These are phyloP conservation scores for Epichloe elymi DNA, from an alignment of 2,329 filamentous ascomycete species.

Conservation along the genomic window DNA sequence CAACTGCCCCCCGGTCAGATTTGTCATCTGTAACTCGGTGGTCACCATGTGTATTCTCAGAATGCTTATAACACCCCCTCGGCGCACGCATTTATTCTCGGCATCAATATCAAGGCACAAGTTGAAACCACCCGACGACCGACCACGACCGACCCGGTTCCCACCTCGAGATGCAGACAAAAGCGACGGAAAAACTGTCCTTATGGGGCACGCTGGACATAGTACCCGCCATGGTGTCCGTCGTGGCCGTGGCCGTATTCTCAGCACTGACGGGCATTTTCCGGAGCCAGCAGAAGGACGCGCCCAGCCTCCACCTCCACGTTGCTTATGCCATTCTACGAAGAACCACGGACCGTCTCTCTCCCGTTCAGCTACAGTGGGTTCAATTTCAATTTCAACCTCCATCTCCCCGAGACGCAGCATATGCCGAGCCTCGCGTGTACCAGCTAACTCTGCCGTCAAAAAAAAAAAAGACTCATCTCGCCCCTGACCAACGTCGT, in stretches of 20 bases:
- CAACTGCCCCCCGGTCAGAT: too few relatives aligned
- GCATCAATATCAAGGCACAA: too few relatives aligned
- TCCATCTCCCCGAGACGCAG: not conserved
- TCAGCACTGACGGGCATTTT: slow-evolving; percentile 8
- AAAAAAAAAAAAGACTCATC: slow-evolving; percentile 5
- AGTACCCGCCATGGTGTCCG: slow-evolving; percentile 7
- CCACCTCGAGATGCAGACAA: not conserved
- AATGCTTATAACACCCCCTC: too few relatives aligned
- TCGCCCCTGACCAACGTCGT: slow-evolving; percentile 9
- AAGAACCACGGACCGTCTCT: slow-evolving; percentile 8
- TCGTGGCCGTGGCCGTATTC: slow-evolving; percentile 5
- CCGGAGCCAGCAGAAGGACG: slow-evolving; percentile 6
- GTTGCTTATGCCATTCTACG: slow-evolving; percentile 12
- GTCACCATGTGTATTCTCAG: too few relatives aligned
- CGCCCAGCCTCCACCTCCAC: slow-evolving; percentile 10
- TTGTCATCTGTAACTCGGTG: too few relatives aligned
- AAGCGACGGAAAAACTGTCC: slow-evolving; percentile 4
- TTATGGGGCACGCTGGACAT: slow-evolving; percentile 8
- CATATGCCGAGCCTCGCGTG: not conserved
- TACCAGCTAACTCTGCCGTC: not conserved
- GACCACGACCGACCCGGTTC: not conserved
- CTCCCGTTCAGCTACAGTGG: slow-evolving; percentile 11
- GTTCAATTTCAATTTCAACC: too few relatives aligned
- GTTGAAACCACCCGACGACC: too few relatives aligned
- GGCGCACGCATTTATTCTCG: too few relatives aligned